Conservation (phyloP, 1,284 basidiomycete genomes). For the Ceratobasidium sp. region DNA sequence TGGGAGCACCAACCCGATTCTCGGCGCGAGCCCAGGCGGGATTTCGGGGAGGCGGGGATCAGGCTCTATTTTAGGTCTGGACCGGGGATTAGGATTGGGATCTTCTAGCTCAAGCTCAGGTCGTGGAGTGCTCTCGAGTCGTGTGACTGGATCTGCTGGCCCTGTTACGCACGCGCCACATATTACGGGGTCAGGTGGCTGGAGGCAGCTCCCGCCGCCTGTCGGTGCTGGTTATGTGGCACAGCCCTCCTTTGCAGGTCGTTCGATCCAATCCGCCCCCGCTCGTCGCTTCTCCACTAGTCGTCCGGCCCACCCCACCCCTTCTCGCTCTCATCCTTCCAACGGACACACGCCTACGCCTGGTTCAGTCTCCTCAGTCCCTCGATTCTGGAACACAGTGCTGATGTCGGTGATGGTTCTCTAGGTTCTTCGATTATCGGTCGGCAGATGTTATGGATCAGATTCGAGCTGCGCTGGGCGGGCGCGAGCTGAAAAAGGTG, state of each 20-base stretch:
- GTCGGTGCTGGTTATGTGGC: too few relatives aligned
- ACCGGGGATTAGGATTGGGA: too few relatives aligned
- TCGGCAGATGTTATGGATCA: slow-evolving; percentile 5
- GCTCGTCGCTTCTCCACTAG: background rate
- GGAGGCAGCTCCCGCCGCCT: too few relatives aligned
- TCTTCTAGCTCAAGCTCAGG: too few relatives aligned
- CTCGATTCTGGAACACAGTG: background rate
- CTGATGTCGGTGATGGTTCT: background rate
- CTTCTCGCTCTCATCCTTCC: too few relatives aligned
- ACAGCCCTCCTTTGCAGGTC: too few relatives aligned
- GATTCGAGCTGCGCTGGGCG: slow-evolving; percentile 19
- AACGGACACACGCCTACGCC: background rate
- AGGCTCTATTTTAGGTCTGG: too few relatives aligned
- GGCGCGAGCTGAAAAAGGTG: slow-evolving; percentile 19
- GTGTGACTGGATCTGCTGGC: too few relatives aligned
- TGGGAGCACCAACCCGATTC: background rate
- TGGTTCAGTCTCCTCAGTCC: background rate
- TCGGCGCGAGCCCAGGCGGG: background rate
- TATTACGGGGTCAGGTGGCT: too few relatives aligned
- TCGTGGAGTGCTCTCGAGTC: too few relatives aligned
- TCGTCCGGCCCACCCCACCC: background rate
- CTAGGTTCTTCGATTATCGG: slow-evolving; percentile 35
- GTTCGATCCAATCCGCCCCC: too few relatives aligned
- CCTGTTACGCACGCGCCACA: too few relatives aligned
- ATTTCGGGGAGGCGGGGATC: background rate